Evolutionary conservation across 495 filamentous ascomycete species (phyloP), one percentile per base, ranked within the genome.

Genomic region (Lophiotrema nucula): DNA sequence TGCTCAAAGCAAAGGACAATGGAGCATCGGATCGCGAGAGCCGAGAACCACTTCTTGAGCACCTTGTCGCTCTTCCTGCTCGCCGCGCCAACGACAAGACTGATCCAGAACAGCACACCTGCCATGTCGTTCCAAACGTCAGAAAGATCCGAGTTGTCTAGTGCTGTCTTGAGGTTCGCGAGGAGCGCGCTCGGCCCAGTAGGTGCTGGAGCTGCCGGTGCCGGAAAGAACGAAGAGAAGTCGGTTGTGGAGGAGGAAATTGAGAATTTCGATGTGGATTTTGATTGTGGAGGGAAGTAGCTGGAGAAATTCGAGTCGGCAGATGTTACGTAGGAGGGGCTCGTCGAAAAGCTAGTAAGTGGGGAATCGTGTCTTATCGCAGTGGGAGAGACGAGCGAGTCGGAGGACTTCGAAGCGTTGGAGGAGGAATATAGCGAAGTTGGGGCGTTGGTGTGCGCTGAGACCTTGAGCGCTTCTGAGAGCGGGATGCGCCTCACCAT

Each of bases 401-500:
- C 65, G 28, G 11, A 18, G 12, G 58, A 51, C 15, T 19, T 19
- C 18, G 38, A 46, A 25, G 16, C 11, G 11, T 57, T 46, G 13
- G 25, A 41, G 19, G 41, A 39, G 11, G 48, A 23, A 27, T 52
- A 53, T 18, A 43, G 10, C 18, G 26, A 2, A 2, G 43, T 21
- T 3, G 28, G 21, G 41, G 21, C 27, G 21, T 50, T 21, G 19
- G 25, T 11, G n/a, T 46, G 35, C 1, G 60, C 66, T 3, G 65
- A 63, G 41, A 66, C 58, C 19, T 66, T 60, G 0, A 69, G 67
- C 3, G 73, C 73, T 18, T 66, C 60, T 2, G 75, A 73, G 15
- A 77, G 60, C 13, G 75, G 70, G 25, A 69, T 63, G 23, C 73
- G 70, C 27, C 71, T 49, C 11, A 53, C 15, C 8, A 72, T 64